Percentiles rank a stretch among this genome's conserved stretches.
These are phyloP conservation scores for Colletotrichum echinochloae DNA, from an alignment of 2,329 filamentous ascomycete species.

Conservation along the genomic window DNA sequence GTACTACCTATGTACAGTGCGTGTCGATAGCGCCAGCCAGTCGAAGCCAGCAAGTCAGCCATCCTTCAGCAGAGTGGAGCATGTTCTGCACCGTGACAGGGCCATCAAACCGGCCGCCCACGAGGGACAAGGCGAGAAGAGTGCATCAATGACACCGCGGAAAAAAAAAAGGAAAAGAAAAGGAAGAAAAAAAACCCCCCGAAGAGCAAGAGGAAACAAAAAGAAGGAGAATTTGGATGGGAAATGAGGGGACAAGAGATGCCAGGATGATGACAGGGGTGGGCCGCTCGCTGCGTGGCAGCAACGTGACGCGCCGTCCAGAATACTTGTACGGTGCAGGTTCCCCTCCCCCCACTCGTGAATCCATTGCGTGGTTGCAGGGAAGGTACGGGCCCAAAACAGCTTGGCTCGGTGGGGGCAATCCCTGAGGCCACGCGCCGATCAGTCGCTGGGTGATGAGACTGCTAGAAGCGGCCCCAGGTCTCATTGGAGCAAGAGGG, in stretches of 20 bases:
- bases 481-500: background rate
- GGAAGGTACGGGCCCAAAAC: slow-evolving; percentile 39
- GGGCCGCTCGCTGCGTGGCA: slow-evolving; percentile 28
- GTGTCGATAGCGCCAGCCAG: slow-evolving; percentile 2
- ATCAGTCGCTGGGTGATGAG: slow-evolving; percentile 38
- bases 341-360: slow-evolving; percentile 2
- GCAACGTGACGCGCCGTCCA: slow-evolving; percentile 41
- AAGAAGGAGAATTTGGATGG: slow-evolving; percentile 14
- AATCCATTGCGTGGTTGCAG: slow-evolving; percentile 42
- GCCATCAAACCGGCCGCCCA: background rate
- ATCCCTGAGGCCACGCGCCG: slow-evolving; percentile 43
- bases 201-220: too few species aligned
- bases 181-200: background rate
- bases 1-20: background rate
- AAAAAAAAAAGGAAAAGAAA: background rate
- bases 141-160: too few species aligned
- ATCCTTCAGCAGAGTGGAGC: background rate
- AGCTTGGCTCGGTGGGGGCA: slow-evolving; percentile 32
- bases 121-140: background rate
- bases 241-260: slow-evolving; percentile 19
- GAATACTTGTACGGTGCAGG: slow-evolving; percentile 4
- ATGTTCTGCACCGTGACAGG: background rate
- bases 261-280: slow-evolving; percentile 27
- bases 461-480: slow-evolving; percentile 26
- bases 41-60: background rate